phyloP scores from a whole-genome alignment of 768 basidiomycete genomes.

The Amanita brunnescens region DNA sequence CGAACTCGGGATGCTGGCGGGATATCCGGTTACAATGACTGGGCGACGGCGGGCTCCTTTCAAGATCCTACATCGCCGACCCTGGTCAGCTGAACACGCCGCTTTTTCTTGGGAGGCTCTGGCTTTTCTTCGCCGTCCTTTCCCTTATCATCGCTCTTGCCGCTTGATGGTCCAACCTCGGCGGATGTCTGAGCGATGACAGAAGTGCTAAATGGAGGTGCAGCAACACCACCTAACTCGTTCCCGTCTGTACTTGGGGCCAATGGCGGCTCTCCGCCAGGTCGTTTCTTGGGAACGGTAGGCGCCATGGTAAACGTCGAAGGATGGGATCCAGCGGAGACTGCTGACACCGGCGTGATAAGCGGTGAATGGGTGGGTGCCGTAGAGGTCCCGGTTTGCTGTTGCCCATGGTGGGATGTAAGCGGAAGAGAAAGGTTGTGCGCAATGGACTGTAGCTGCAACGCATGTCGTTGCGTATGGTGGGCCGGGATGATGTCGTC shows the following conservation, averaged over 20 bases:
- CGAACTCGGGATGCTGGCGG: neutral
- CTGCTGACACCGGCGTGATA: constrained; percentile 3
- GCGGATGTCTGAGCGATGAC: constrained; percentile 13
- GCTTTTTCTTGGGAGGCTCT: constrained; percentile 10
- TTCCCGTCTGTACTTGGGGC: constrained; percentile 44
- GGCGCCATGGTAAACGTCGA: constrained; percentile 13
- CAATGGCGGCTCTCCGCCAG: constrained; percentile 30
- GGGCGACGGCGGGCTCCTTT: neutral
- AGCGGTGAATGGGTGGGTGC: neutral
- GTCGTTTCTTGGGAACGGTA: constrained; percentile 27
- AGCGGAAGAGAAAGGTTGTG: constrained; percentile 71
- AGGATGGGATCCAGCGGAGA: neutral
- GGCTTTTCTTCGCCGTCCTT: constrained; percentile 1
- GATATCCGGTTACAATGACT: neutral
- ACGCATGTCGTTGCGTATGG: constrained; percentile 83
- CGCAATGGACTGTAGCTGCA: constrained; percentile 88
- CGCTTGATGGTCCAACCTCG: neutral
- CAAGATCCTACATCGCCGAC: constrained; percentile 8
- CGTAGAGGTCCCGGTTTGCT: neutral
- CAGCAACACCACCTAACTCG: constrained; percentile 7
- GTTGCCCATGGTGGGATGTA: constrained; percentile 11
- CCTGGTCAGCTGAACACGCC: constrained; percentile 6
- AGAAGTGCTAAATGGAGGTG: constrained; percentile 3
- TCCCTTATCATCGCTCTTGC: constrained; percentile 3
- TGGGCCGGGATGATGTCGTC: constrained; percentile 88